Percentiles rank a stretch among this genome's conserved stretches.
Evolutionary conservation across 805 yeast species (phyloP).

Genomic region (Starmera dryadoides): DNA sequence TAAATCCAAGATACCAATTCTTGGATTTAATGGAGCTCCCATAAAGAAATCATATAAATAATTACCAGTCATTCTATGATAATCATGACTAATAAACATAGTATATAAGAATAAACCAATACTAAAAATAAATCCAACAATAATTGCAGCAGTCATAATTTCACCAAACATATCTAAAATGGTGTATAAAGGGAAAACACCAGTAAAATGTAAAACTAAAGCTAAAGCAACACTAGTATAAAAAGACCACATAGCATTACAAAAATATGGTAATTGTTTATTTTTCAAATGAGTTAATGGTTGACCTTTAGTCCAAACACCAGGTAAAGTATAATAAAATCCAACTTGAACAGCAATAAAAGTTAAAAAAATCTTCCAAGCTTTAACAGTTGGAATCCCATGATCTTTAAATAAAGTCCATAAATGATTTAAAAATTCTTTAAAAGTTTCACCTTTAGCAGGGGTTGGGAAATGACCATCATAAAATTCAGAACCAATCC

Average conservation of each 20-base stretch:
- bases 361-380: conserved; percentile 65
- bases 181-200: conserved; percentile 64
- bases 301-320: conserved; percentile 92
- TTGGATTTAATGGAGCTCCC: conserved; percentile 97
- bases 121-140: conserved; percentile 66
- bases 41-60: conserved; percentile 85
- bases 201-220: conserved; percentile 61
- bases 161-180: conserved; percentile 81
- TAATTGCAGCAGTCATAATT: conserved; percentile 87
- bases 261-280: conserved; percentile 81
- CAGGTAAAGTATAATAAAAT: conserved; percentile 83
- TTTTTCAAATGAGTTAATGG: conserved; percentile 77
- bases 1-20: conserved; percentile 86
- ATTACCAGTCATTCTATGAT: conserved; percentile 88
- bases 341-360: conserved; percentile 64
- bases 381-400: conserved; percentile 51
- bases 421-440: conserved; percentile 38
- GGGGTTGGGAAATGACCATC: conserved; percentile 72
- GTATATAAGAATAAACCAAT: conserved; percentile 66
- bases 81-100: conserved; percentile 58
- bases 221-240: conserved; percentile 59
- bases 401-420: conserved; percentile 37
- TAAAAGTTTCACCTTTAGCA: conserved; percentile 35
- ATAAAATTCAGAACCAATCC: conserved; percentile 83
- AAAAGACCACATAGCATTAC: conserved; percentile 86